Evolutionary conservation across 2,329 filamentous ascomycete species (phyloP).

Genomic region (Stenocarpella maydis): DNA sequence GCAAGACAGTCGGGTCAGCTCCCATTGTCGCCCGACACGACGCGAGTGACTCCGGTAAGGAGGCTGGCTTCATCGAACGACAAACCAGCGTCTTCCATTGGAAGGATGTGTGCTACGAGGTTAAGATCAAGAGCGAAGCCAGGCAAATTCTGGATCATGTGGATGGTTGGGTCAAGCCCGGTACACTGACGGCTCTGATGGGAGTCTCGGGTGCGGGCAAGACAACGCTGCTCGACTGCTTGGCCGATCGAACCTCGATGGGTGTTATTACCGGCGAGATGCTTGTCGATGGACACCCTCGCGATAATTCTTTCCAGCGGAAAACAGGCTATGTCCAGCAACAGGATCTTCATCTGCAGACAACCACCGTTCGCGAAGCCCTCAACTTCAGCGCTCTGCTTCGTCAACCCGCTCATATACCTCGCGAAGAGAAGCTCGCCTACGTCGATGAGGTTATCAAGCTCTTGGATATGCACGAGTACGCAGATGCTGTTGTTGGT

Average conservation of each 20-base stretch:
- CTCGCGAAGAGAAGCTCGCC: slow-evolving; percentile 67
- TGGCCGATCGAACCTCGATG: slow-evolving; percentile 75
- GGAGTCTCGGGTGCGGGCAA: slow-evolving; percentile 76
- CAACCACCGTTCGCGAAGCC: slow-evolving; percentile 72
- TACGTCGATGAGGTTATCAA: slow-evolving; percentile 75
- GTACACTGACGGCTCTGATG: slow-evolving; percentile 37
- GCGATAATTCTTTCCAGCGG: slow-evolving; percentile 71
- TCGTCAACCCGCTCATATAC: slow-evolving; percentile 66
- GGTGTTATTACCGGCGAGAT: slow-evolving; percentile 75
- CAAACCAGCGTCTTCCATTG: slow-evolving; percentile 36
- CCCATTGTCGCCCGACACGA: slow-evolving; percentile 53
- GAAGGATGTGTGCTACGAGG: slow-evolving; percentile 36
- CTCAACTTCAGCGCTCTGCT: slow-evolving; percentile 70
- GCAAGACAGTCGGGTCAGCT: slow-evolving; percentile 58
- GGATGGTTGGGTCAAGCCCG: slow-evolving; percentile 36
- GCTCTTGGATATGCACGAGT: slow-evolving; percentile 71
- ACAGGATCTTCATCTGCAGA: slow-evolving; percentile 71
- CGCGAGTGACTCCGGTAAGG: slow-evolving; percentile 47
- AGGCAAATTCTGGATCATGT: slow-evolving; percentile 35
- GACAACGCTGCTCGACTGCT: slow-evolving; percentile 74
- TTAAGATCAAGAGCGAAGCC: slow-evolving; percentile 36
- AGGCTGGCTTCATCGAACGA: slow-evolving; percentile 38
- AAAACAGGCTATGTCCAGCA: slow-evolving; percentile 76
- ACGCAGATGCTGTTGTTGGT: slow-evolving; percentile 73
- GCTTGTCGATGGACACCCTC: slow-evolving; percentile 69